Evolutionary conservation across 129 eudicot genomes (phyloP), one percentile per base, ranked within the genome.

Genomic region (Gnaphalium uliginosum): DNA sequence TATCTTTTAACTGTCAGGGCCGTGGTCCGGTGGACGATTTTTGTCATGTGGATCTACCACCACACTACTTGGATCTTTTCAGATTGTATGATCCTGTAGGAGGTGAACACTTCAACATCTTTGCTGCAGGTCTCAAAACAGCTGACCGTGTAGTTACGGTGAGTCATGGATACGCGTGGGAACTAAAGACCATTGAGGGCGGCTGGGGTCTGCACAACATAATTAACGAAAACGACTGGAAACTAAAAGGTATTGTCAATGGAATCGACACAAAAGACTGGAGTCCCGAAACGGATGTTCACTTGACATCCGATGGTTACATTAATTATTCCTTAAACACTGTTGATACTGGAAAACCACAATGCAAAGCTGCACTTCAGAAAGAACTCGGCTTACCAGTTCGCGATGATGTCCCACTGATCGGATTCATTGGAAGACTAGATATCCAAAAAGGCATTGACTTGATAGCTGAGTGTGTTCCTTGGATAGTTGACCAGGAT

Each of bases 111-210:
- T 85, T 88, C 83, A 93, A 93, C 72, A 88, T 93, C 70, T 93
- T 93, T 73, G 97, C 93, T 8, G 96, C 91, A 0, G 96, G 98
- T 77, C 57, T 93, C 19, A 93, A 90, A 60, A 69, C 89, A 5
- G 98, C 98, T 11, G 96, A 93, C 62, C 98, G 98, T 60, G 78
- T 90, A 4, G 93, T 90, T 15, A 90, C 98, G 2, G 98, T 93
- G 21, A 93, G 98, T 50, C 97, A 90, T 33, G 97, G 96, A 54
- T 93, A 93, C 73, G 81, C 98, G 0, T 88, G 98, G 98, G 98
- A 93, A 79, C 83, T 93, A 58, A 93, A 90, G 78, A 93, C 98
- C 14, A 33, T 68, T 3, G 97, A 93, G 78, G 98, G 98, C 6
- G 98, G 98, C 13, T 93, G 98, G 98, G 98, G 98, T 41, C 75